A percentile compares a stretch with the other conserved stretches of the same genome.
Evolutionary conservation across 139 green algal species (phyloP).

Genomic region (Coelastrella sp.): DNA sequence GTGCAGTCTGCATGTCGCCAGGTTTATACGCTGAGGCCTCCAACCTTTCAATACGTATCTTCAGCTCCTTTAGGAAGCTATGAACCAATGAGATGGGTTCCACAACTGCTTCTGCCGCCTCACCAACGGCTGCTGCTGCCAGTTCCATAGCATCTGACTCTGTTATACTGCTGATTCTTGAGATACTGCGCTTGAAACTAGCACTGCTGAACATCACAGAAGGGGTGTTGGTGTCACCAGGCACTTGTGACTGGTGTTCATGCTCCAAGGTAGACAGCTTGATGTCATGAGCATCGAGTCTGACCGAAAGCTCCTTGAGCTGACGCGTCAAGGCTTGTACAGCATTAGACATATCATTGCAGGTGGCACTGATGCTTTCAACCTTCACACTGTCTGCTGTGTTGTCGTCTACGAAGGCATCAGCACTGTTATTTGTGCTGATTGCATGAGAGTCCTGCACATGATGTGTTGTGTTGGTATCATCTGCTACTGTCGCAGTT

Average conservation of each 20-base stretch:
- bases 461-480: not conserved
- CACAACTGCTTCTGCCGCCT: conserved; percentile 20
- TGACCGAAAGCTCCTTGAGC: too few species aligned
- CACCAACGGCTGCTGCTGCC: not conserved
- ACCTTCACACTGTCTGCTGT: too few species aligned
- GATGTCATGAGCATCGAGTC: too few species aligned
- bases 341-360: too few species aligned
- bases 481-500: not conserved
- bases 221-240: not conserved
- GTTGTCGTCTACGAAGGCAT: too few species aligned
- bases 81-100: conserved; percentile 15
- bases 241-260: too few species aligned
- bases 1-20: not conserved
- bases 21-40: not conserved
- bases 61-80: conserved; percentile 27
- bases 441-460: not conserved
- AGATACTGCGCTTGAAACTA: not conserved
- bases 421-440: too few species aligned
- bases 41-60: conserved; percentile 17
- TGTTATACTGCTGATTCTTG: not conserved
- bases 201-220: not conserved
- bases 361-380: too few species aligned
- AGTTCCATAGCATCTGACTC: conserved; percentile 3
- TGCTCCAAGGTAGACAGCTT: too few species aligned
- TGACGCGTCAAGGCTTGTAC: too few species aligned